phyloP scores from a whole-genome alignment of 129 eudicot genomes.

The Flaveria robusta region DNA sequence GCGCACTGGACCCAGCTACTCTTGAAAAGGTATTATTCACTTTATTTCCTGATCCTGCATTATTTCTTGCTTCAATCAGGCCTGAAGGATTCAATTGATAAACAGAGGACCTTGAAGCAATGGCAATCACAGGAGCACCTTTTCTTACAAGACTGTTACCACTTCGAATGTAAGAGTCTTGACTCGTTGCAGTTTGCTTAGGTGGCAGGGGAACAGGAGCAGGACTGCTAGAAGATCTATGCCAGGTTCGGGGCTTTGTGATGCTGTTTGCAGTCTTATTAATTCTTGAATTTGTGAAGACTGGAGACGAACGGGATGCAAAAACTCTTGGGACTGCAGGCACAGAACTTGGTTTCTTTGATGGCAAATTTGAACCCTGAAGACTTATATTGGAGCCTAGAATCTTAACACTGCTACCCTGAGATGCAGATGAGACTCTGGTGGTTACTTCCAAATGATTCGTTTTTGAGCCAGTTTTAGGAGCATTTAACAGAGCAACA shows the following conservation, averaged over 20 bases:
- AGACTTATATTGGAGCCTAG: conserved; percentile 30
- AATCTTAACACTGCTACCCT: conserved; percentile 31
- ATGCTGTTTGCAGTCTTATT: conserved; percentile 36
- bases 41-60: conserved; percentile 32
- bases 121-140: conserved; percentile 38
- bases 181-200: conserved; percentile 34
- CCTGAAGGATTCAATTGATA: conserved; percentile 38
- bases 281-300: conserved; percentile 39
- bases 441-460: conserved; percentile 25
- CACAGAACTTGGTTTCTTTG: conserved; percentile 44
- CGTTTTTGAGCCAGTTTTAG: conserved; percentile 26
- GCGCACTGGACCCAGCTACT: conserved; percentile 33
- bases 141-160: conserved; percentile 89
- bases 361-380: conserved; percentile 35
- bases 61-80: conserved; percentile 35
- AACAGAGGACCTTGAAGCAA: conserved; percentile 42
- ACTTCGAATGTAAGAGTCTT: conserved; percentile 68
- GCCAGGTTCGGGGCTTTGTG: conserved; percentile 80
- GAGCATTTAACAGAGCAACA: conserved; percentile 28
- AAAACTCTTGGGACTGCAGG: conserved; percentile 46
- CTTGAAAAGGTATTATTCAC: conserved; percentile 13
- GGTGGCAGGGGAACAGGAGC: conserved; percentile 50
- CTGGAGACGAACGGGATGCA: conserved; percentile 40
- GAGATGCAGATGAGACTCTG: conserved; percentile 32
- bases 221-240: conserved; percentile 49